Evolutionary conservation across 2,329 filamentous ascomycete genomes (phyloP).

Genomic region (Calonectria multiphialidica): DNA sequence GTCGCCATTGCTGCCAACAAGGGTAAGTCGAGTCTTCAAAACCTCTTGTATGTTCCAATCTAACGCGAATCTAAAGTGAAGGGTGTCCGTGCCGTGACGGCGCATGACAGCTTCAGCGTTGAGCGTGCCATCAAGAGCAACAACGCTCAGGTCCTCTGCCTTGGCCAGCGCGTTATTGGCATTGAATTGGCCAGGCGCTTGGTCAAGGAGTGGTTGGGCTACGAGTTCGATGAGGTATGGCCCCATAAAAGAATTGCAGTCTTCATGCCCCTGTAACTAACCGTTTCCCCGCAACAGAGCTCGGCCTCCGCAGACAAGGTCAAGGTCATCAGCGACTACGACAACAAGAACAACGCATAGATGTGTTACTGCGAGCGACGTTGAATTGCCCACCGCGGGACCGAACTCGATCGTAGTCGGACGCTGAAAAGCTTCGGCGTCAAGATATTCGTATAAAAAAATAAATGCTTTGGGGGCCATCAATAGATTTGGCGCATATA

Average conservation of each 20-base stretch:
- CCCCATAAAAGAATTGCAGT: neutral
- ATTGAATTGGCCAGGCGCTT: constrained; percentile 82
- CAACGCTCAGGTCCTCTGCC: constrained; percentile 87
- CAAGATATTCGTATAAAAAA: neutral
- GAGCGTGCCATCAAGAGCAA: constrained; percentile 86
- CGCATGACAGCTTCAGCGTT: constrained; percentile 87
- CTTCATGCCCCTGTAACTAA: neutral
- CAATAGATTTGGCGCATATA: neutral
- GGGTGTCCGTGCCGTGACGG: constrained; percentile 85
- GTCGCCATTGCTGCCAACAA: constrained; percentile 93
- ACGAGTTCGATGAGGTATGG: constrained; percentile 78
- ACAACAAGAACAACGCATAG: constrained; percentile 11
- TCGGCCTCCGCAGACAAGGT: constrained; percentile 23
- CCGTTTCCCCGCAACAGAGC: constrained; percentile 3
- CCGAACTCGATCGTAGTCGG: neutral
- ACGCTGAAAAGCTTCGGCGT: neutral
- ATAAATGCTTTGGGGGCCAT: neutral
- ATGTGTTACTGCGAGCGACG: neutral
- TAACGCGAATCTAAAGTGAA: constrained; percentile 63
- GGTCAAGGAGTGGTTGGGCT: constrained; percentile 84
- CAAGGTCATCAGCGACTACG: constrained; percentile 23
- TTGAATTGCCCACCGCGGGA: too few species aligned
- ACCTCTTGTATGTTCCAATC: neutral
- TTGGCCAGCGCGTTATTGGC: constrained; percentile 87
- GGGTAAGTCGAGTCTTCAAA: constrained; percentile 21